Base-by-base conservation (phyloP, 306 rosid species). In the Vachellia pachyceras region DNA sequence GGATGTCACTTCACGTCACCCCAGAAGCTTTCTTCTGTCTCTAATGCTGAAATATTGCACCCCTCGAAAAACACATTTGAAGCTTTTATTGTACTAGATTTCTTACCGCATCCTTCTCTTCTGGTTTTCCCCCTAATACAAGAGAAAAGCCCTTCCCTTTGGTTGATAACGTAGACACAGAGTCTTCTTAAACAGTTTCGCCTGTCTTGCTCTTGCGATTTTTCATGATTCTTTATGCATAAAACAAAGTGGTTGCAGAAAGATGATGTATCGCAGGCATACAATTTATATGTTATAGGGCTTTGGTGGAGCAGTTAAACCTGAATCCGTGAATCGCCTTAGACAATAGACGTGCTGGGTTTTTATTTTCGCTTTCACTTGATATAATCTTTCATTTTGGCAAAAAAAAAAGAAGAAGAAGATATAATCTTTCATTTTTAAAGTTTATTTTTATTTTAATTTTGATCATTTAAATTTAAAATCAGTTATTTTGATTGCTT, bases 21-120 rank as follows among this genome's bases (percentile, higher is more conserved):
- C 79, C 55, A 78, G 78, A 75, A 86, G 72, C 73, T 86, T 76
- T 74, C 29, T 84, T 20, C 75, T 61, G 78, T 74, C 84, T 79
- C 68, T 69, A 9, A 69, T 75, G 85, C 52, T 73, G 80, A 64
- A 63, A 61, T 25, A 61, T 61, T 29, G 35, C 15, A 3, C 37
- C 3, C 10, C 33, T 0, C 25, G 4, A 25, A 12, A 29, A 4
- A 61, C 1, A 29, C 36, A 61, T 12, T 15, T 2, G 4, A 64
- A 35, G 69, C 72, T 85, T 10, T 67, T 80, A 73, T 41, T 79
- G 50, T 45, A 69, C 55, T 76, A 44, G 41, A 42, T 39, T 77
- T 75, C 63, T 57, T 50, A 57, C 10, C 50, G 17, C 40, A 61
- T 75, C 33, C 40, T 70, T 5, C 66, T 76, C 75, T 25, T 37